Conservation (phyloP, 139 green algal species). For the Chlorella sp. region DNA sequence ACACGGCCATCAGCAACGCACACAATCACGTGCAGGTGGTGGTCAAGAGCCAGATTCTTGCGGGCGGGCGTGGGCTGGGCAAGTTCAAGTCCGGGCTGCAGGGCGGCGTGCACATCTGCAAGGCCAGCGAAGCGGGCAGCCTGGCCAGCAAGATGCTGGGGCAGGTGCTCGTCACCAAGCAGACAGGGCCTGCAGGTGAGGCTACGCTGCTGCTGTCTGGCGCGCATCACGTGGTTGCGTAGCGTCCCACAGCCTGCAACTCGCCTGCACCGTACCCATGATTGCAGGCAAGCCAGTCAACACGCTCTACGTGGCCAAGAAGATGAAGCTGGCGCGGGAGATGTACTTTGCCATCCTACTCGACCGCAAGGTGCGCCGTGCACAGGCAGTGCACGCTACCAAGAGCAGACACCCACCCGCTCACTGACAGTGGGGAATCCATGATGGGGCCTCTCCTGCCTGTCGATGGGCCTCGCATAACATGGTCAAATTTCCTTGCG, state of each 20-base stretch:
- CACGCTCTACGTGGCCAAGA: slow-evolving; percentile 84
- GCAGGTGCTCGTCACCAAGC: slow-evolving; percentile 92
- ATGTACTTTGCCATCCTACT: slow-evolving; percentile 99
- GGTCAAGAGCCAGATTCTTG: slow-evolving; percentile 95
- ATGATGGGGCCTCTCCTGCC: too few species aligned
- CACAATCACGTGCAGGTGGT: slow-evolving; percentile 90
- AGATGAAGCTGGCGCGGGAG: slow-evolving; percentile 86
- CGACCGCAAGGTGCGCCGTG: slow-evolving; percentile 75
- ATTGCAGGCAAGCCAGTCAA: slow-evolving; percentile 99
- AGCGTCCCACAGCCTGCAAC: background rate
- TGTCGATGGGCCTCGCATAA: too few species aligned
- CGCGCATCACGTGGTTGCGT: background rate
- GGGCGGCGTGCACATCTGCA: slow-evolving; percentile 94
- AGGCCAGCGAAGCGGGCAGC: slow-evolving; percentile 49
- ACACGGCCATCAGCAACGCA: background rate
- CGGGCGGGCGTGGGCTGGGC: slow-evolving; percentile 89
- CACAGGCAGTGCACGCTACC: too few species aligned
- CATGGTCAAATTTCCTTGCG: too few species aligned
- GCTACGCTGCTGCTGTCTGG: background rate
- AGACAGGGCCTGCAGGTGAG: slow-evolving; percentile 66
- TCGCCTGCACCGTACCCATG: background rate
- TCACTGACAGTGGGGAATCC: too few species aligned
- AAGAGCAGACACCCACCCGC: too few species aligned
- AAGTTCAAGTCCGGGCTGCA: slow-evolving; percentile 93
- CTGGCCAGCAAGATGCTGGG: slow-evolving; percentile 83